Base-by-base conservation (phyloP, 495 filamentous ascomycete species). In the Cercophora newfieldiana region DNA sequence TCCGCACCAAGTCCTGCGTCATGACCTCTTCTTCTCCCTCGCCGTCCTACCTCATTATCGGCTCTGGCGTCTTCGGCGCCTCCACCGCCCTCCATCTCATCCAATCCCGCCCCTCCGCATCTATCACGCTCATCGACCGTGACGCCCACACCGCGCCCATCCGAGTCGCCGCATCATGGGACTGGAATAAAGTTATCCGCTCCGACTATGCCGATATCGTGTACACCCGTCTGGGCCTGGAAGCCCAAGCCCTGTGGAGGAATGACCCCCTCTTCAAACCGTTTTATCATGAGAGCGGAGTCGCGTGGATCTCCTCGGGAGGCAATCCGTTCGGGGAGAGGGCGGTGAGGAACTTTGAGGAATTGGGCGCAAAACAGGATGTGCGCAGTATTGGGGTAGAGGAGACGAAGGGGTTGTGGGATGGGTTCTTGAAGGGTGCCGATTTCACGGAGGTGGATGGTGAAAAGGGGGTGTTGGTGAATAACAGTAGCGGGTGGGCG, bases 111-210 rank as follows among this genome's bases (percentile, higher is more conserved):
- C 83, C 86, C 28, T 66, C 76, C 67, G 79, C 84, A 1, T 76
- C 75, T 2, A 73, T 89, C n/a, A 84, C 79, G 0, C 77, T 91
- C 2, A 69, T 90, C 56, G 87, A 91, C 71, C 81, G 88, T 12
- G 71, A 83, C 74, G 71, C 77, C 57, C 81, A 81, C 62, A 71
- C 70, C 14, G 72, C 73, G 1, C 75, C 64, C 65, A 74, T 49
- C 69, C 81, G 65, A 69, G 77, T 68, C 33, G 86, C 84, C 22
- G 88, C 88, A 25, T 89, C 88, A 1, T 85, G 83, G 79, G 88
- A 90, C 74, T 86, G 85, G 79, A 90, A 89, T 70, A 89, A 90
- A 68, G 85, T 89, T 18, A 74, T 90, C 21, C 87, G 89, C 69
- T 81, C 87, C 61, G 88, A 90, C 70, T 91, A 90, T 74, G 74